Percentiles rank a stretch among this genome's conserved stretches.
Evolutionary conservation across 306 rosid species (phyloP).

Genomic region (Amphicarpaea edgeworthii): DNA sequence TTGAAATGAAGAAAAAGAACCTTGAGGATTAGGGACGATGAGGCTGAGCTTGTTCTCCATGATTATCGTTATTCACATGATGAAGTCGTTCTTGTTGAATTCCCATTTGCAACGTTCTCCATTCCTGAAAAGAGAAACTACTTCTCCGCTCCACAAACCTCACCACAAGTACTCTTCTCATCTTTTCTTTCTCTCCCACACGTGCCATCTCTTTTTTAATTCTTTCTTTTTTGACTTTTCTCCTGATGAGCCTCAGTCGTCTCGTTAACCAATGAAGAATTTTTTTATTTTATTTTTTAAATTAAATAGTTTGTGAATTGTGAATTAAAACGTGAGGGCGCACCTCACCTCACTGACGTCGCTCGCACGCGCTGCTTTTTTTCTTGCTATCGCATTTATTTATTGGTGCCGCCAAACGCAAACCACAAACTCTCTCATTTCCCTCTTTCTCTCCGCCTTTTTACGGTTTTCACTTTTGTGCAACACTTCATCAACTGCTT

Average conservation of each 20-base stretch:
- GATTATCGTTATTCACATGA: background rate
- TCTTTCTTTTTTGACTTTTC: background rate
- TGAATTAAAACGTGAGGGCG: background rate
- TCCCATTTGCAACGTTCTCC: constrained; percentile 18
- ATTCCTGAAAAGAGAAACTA: constrained; percentile 15
- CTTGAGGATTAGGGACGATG: constrained; percentile 27
- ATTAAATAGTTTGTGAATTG: background rate
- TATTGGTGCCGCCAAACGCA: constrained; percentile 25
- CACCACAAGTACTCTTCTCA: constrained; percentile 8
- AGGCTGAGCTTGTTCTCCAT: constrained; percentile 1
- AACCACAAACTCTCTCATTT: constrained; percentile 1
- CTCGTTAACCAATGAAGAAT: background rate
- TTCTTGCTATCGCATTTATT: background rate
- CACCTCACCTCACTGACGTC: background rate
- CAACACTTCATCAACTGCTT: background rate
- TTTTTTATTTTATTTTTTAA: background rate
- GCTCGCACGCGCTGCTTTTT: constrained; percentile 1
- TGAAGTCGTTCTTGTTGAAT: constrained; percentile 3
- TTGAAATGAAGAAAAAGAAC: too few relatives aligned
- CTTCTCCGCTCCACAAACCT: constrained; percentile 29
- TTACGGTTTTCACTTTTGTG: background rate
- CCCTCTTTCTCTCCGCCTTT: background rate
- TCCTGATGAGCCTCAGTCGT: background rate
- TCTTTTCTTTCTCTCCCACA: constrained; percentile 27
- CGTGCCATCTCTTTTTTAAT: constrained; percentile 15